Base-by-base conservation (phyloP, 495 filamentous ascomycete species). In the Tuber umbilicatum region DNA sequence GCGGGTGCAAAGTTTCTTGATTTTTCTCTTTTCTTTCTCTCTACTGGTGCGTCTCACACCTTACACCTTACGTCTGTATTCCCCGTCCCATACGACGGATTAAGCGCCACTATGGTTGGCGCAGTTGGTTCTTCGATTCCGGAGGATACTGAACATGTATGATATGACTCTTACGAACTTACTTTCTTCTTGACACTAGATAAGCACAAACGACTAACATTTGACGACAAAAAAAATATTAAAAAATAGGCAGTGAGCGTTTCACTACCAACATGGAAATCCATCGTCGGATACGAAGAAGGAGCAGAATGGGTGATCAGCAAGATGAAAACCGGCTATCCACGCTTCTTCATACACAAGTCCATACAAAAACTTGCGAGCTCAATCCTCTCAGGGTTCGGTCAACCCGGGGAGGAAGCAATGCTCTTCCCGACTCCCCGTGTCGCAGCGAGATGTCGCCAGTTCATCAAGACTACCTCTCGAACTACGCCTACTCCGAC, bases 241-340 rank as follows among this genome's bases (percentile, higher is more conserved):
- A 40, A 40, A 50, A 69, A 38, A 64, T 75, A 98, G 94, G 96
- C 95, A 69, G 92, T 98, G 75, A 97, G 94, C 82, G 93, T 97
- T 35, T 98, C 96, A 4, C 86, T 99, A 43, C 95, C 95, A 68
- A 95, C 94, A 86, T 99, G 95, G 95, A 88, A 85, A 77, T 85
- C 93, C 64, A 97, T 94, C 81, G 85, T 98, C 39, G 95, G 88
- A 2, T 99, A 99, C 78, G 95, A 98, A 83, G 93, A 98, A 83
- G 94, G 94, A 41, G 87, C 95, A 81, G 86, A 90, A 72, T 94
- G 93, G 92, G 91, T 99, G 17, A 73, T 96, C 50, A 87, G 86
- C 74, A 91, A 91, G 80, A 92, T 99, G 92, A 86, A 89, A 76
- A 96, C 91, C 37, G 95, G 95, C 60, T 99, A 99, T 84, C 95